Evolutionary conservation across 805 yeast species (phyloP).

Genomic region (Metschnikowia santaceciliae): DNA sequence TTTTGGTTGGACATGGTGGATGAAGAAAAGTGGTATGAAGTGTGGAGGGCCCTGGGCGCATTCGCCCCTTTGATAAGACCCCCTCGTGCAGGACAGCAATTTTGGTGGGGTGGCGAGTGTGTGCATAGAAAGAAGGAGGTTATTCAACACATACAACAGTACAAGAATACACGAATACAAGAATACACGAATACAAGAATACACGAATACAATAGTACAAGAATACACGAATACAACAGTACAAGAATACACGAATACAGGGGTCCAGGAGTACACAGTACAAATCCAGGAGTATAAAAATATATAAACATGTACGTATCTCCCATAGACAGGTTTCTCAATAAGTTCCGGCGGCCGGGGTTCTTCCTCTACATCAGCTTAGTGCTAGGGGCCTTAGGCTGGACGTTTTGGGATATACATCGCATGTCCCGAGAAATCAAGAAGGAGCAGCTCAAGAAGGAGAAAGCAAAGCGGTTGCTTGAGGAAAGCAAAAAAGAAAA

Average conservation of each 20-base stretch:
- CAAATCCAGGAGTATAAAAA: not conserved
- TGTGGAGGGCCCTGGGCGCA: not conserved
- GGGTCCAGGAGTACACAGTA: no score
- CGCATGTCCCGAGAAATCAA: slow-evolving; percentile 14
- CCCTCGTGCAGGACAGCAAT: slow-evolving; percentile 13
- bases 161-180: no score
- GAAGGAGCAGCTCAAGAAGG: slow-evolving; percentile 7
- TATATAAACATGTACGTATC: slow-evolving; percentile 16
- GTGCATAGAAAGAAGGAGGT: no score
- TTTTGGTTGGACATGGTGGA: slow-evolving; percentile 28
- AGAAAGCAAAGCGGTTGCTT: slow-evolving; percentile 3
- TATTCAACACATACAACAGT: no score
- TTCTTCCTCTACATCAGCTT: slow-evolving; percentile 32
- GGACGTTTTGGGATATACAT: slow-evolving; percentile 19
- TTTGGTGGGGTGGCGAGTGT: no score
- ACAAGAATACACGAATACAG: no score
- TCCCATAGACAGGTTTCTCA: slow-evolving; percentile 28
- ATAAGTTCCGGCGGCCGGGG: slow-evolving; percentile 30
- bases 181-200: no score
- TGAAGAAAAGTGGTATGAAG: slow-evolving; percentile 4
- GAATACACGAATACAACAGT: no score
- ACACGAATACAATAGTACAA: no score
- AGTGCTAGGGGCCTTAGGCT: slow-evolving; percentile 22
- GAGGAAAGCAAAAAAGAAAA: not conserved
- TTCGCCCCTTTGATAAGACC: slow-evolving; percentile 3